phyloP scores from a whole-genome alignment of 2,329 filamentous ascomycete genomes.

The Colletotrichum coccodes region DNA sequence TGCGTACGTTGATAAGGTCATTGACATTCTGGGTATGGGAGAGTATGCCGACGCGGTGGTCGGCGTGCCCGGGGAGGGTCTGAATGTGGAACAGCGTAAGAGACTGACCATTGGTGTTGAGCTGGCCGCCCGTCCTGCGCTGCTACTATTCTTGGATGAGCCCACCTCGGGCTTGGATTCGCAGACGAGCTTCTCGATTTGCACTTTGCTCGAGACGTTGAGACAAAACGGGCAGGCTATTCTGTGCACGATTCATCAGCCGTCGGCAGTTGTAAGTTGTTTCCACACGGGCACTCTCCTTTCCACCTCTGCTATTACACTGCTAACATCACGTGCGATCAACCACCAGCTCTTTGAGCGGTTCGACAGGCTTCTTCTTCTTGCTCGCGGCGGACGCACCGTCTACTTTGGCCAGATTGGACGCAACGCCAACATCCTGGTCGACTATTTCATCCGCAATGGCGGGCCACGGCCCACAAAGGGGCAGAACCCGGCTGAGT shows the following conservation, averaged over 20 bases:
- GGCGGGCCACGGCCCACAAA: conserved; percentile 63
- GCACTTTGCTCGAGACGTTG: conserved; percentile 75
- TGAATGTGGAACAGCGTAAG: conserved; percentile 56
- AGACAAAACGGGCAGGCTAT: conserved; percentile 61
- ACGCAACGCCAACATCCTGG: conserved; percentile 56
- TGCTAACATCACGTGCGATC: not conserved
- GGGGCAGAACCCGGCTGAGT: conserved; percentile 74
- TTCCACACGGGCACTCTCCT: fast-evolving
- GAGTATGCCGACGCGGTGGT: conserved; percentile 78
- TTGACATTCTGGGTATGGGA: conserved; percentile 50
- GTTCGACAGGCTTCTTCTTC: conserved; percentile 67
- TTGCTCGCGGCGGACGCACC: conserved; percentile 63
- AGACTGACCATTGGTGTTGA: conserved; percentile 82
- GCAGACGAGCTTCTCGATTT: conserved; percentile 80
- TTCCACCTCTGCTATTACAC: not conserved
- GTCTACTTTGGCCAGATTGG: conserved; percentile 71
- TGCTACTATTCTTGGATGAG: conserved; percentile 81
- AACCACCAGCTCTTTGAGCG: conserved; percentile 52
- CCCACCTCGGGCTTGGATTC: conserved; percentile 81
- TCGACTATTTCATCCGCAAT: conserved; percentile 70
- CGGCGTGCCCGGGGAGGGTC: conserved; percentile 70
- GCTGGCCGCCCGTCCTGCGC: conserved; percentile 77
- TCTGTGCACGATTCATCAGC: conserved; percentile 63
- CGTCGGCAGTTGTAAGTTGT: conserved; percentile 47
- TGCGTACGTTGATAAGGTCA: conserved; percentile 41